Conservation (phyloP, 148 eudicot species). For the Cornus controversa region DNA sequence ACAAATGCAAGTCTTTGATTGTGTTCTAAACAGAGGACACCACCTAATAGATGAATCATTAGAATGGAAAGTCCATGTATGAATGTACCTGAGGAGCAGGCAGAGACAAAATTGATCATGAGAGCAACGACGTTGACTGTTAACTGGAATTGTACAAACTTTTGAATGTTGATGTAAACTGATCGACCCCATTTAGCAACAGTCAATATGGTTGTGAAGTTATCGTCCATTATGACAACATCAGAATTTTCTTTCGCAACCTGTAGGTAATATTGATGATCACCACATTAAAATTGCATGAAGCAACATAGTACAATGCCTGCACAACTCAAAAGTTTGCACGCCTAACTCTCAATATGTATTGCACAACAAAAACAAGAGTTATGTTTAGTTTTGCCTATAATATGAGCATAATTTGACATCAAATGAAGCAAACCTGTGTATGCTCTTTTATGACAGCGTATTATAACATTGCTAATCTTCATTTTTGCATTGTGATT, state of each 20-base stretch:
- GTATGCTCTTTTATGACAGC: no score
- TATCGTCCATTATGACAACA: slow-evolving; percentile 80
- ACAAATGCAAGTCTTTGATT: neutral
- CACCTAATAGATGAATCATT: neutral
- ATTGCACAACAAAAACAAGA: no score
- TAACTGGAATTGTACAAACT: slow-evolving; percentile 87
- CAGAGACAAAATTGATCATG: slow-evolving; percentile 68
- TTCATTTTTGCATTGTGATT: no score
- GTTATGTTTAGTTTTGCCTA: no score
- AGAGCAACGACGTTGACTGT: slow-evolving; percentile 91
- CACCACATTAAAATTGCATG: neutral
- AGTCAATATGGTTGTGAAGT: slow-evolving; percentile 64
- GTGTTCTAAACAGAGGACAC: neutral
- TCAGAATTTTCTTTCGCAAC: slow-evolving; percentile 93
- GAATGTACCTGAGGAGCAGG: slow-evolving; percentile 64
- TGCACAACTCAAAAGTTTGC: neutral
- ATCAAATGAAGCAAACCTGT: no score
- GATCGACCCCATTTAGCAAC: slow-evolving; percentile 89
- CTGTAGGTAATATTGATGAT: slow-evolving; percentile 25
- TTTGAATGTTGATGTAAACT: slow-evolving; percentile 81
- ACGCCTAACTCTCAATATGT: no score
- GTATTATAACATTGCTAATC: no score
- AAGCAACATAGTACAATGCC: neutral
- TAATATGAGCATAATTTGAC: no score
- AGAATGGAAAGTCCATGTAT: neutral